These are phyloP conservation scores for Coemansia sp. DNA, from an alignment of 192 early-diverging fungal species.

Conservation along the genomic window DNA sequence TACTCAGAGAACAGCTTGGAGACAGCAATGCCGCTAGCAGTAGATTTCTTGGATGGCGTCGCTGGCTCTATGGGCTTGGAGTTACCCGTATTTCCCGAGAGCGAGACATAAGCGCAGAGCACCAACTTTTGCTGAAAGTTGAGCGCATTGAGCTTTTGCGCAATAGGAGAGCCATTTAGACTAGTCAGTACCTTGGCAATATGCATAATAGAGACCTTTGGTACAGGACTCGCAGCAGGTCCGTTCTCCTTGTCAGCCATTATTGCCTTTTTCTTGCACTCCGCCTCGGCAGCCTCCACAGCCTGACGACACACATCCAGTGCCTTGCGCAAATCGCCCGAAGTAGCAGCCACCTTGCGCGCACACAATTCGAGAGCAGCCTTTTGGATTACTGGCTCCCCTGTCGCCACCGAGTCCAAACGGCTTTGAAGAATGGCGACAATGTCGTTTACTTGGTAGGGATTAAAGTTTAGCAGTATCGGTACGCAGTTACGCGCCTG, in stretches of 20 bases:
- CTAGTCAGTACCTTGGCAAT: slow-evolving; percentile 69
- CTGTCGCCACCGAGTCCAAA: slow-evolving; percentile 59
- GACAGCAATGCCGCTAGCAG: slow-evolving; percentile 56
- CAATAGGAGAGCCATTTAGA: slow-evolving; percentile 63
- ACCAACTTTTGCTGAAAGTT: slow-evolving; percentile 86
- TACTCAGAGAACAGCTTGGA: slow-evolving; percentile 59
- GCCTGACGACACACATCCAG: slow-evolving; percentile 85
- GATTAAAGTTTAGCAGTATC: slow-evolving; percentile 81
- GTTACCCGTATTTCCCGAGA: slow-evolving; percentile 12
- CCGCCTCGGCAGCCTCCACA: slow-evolving; percentile 79
- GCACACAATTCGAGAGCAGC: slow-evolving; percentile 91
- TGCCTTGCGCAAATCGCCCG: slow-evolving; percentile 81
- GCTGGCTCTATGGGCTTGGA: slow-evolving; percentile 54
- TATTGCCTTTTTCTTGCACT: slow-evolving; percentile 58
- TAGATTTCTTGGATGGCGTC: slow-evolving; percentile 50
- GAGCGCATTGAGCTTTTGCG: slow-evolving; percentile 68
- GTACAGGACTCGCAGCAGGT: slow-evolving; percentile 26
- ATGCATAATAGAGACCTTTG: slow-evolving; percentile 82
- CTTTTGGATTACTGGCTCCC: slow-evolving; percentile 71
- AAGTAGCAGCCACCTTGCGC: slow-evolving; percentile 83
- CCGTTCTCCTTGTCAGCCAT: slow-evolving; percentile 43
- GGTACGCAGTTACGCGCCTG: slow-evolving; percentile 82
- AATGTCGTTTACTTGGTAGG: slow-evolving; percentile 87
- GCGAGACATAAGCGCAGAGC: slow-evolving; percentile 47
- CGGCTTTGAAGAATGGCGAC: slow-evolving; percentile 86